These are phyloP conservation scores for Botrytis tulipae DNA, from an alignment of 2,329 filamentous ascomycete genomes.

Conservation along the genomic window DNA sequence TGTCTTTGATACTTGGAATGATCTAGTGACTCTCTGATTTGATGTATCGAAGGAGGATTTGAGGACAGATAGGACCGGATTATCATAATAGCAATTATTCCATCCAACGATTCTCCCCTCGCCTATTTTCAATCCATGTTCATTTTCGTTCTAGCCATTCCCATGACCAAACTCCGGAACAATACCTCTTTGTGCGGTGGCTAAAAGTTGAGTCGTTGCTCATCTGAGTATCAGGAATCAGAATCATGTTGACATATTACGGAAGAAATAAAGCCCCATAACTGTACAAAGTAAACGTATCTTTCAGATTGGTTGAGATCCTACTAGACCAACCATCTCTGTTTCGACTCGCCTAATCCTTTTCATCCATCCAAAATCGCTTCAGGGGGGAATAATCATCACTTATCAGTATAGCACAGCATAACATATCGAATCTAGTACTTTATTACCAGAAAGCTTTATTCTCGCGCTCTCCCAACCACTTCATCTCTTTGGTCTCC, in stretches of 20 bases:
- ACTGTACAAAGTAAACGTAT: not conserved
- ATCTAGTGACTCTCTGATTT: not conserved
- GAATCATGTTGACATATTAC: not conserved
- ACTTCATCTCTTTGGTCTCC: no score
- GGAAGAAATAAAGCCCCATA: not conserved
- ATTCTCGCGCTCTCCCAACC: not conserved
- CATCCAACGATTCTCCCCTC: not conserved
- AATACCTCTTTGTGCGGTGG: not conserved
- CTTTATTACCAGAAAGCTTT: not conserved
- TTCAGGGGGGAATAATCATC: not conserved
- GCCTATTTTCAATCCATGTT: not conserved
- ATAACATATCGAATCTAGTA: not conserved
- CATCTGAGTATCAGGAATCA: not conserved
- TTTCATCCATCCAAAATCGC: not conserved
- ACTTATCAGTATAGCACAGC: not conserved
- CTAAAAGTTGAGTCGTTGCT: not conserved
- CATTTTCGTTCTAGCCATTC: not conserved
- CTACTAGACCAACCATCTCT: not conserved
- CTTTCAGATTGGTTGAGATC: not conserved
- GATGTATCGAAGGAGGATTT: not conserved
- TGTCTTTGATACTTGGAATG: not conserved
- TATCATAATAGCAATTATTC: not conserved
- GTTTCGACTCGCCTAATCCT: not conserved
- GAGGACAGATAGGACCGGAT: not conserved
- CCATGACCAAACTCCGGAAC: not conserved